Base-by-base conservation (phyloP, 768 basidiomycete species). In the Omphalotus guepiniiformis region DNA sequence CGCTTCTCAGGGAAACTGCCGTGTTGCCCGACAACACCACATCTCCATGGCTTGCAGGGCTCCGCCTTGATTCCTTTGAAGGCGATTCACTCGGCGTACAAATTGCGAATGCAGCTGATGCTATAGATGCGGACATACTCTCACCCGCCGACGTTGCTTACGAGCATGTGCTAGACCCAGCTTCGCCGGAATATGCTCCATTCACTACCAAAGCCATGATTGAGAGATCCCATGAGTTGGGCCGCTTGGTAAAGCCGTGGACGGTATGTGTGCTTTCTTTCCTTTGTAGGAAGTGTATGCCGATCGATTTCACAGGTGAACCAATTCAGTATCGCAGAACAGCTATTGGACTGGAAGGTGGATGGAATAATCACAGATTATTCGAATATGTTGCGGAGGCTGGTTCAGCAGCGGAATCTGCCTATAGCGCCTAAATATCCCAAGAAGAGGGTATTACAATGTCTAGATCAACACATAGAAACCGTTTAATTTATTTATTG, bases 361-460 rank as follows among this genome's bases (percentile, higher is more conserved):
- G 88, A 90, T 60, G 88, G 87, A 0, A 77, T 91, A 47, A 90
- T 91, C 55, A 80, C 86, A 4, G 88, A 91, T 58, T 87, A 81
- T 59, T 85, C 88, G 3, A 63, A 69, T 36, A 64, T 74, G 19
- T 64, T 88, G 39, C 76, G 83, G 30, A 66, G 80, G 41, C 73
- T 78, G 60, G 71, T 76, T 6, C 69, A 79, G 51, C 75, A 81
- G 51, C 70, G 70, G 30, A 78, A 79, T 5, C 59, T 75, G 6
- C 57, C 63, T 0, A 74, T 84, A 27, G 75, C 81, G 2, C 78
- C 84, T 1, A 71, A 70, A 39, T 82, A 75, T 54, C 73, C 82
- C n/a, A 73, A 79, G 55, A 68, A 74, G 25, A 66, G 74, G 18
- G 82, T 90, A 7, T 66, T 84, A 48, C 59, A 72, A 21, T 92